A percentile compares a stretch with the other conserved stretches of the same genome.
Conservation (phyloP, 345 rosid genomes). For the Arabis alpina region DNA sequence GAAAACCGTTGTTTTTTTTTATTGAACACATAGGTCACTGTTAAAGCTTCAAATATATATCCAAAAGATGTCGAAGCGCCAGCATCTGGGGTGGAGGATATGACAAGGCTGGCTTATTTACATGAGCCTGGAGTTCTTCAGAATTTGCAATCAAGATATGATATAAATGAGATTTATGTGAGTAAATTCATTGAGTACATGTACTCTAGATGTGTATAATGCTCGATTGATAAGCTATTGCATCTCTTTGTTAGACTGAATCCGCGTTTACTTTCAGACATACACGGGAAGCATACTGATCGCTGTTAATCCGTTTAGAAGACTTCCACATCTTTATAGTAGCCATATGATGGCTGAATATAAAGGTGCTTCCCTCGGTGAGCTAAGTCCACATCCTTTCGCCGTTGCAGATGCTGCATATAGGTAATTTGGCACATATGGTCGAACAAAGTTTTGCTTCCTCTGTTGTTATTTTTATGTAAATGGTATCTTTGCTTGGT, state of each 20-base stretch:
- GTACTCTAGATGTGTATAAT: conserved; percentile 8
- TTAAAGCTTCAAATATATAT: conserved; percentile 71
- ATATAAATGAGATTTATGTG: conserved; percentile 96
- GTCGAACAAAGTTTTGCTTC: not conserved
- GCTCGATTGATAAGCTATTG: not conserved
- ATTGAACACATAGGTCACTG: conserved; percentile 56
- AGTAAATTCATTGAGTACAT: conserved; percentile 42
- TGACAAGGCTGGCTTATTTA: conserved; percentile 97
- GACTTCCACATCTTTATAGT: conserved; percentile 90
- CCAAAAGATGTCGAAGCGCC: conserved; percentile 92
- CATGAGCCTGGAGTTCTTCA: conserved; percentile 98
- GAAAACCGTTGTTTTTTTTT: not conserved
- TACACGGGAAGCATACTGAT: conserved; percentile 93
- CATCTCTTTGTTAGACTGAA: conserved; percentile 15
- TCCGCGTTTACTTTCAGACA: conserved; percentile 58
- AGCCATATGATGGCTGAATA: conserved; percentile 96
- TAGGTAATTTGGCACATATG: conserved; percentile 54
- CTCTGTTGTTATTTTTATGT: not conserved
- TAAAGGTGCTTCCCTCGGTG: conserved; percentile 96
- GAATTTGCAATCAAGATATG: conserved; percentile 94
- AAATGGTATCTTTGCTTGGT: conserved; percentile 18
- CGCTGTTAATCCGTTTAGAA: conserved; percentile 97
- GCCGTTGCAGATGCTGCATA: conserved; percentile 99
- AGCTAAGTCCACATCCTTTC: conserved; percentile 97
- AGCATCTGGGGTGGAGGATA: conserved; percentile 95